A percentile compares a stretch with the other conserved stretches of the same genome.
Evolutionary conservation across 257 asterid species (phyloP).

Genomic region (Linderniella brevidens): DNA sequence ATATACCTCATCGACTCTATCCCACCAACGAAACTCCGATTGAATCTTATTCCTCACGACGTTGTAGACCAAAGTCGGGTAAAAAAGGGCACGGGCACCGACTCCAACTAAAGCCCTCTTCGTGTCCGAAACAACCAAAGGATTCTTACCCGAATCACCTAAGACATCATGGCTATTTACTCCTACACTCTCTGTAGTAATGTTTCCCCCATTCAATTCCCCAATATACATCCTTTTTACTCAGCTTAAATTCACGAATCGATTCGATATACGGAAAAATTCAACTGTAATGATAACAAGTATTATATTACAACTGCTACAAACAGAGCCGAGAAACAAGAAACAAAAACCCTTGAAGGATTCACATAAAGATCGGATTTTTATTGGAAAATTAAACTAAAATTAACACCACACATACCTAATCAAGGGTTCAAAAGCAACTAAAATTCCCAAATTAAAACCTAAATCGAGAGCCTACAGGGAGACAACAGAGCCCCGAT

Average conservation of each 20-base stretch:
- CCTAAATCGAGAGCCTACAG: too few relatives aligned
- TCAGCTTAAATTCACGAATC: conserved; percentile 9
- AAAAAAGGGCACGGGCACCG: conserved; percentile 91
- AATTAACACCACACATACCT: conserved; percentile 2
- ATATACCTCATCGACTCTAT: conserved; percentile 78
- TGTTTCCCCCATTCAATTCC: conserved; percentile 38
- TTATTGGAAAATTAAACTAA: conserved; percentile 1
- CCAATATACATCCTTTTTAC: conserved; percentile 48
- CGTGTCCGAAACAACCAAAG: conserved; percentile 39
- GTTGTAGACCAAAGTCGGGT: conserved; percentile 83
- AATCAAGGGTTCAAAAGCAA: too few relatives aligned
- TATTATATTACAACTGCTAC: not conserved
- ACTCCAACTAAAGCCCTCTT: conserved; percentile 81
- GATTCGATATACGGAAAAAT: not conserved
- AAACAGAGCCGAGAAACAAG: not conserved
- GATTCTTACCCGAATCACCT: conserved; percentile 22
- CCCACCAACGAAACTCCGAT: conserved; percentile 96
- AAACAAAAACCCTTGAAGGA: conserved; percentile 7
- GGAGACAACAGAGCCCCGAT: too few relatives aligned
- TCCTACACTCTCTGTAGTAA: conserved; percentile 25
- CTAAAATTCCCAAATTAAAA: too few relatives aligned
- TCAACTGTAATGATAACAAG: conserved; percentile 4
- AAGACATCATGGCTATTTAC: conserved; percentile 13
- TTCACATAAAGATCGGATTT: conserved; percentile 9
- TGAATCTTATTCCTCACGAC: conserved; percentile 77